Percentiles rank a stretch among this genome's conserved stretches.
phyloP scores from a whole-genome alignment of 2,329 filamentous ascomycete genomes.

The Fusarium sp. region DNA sequence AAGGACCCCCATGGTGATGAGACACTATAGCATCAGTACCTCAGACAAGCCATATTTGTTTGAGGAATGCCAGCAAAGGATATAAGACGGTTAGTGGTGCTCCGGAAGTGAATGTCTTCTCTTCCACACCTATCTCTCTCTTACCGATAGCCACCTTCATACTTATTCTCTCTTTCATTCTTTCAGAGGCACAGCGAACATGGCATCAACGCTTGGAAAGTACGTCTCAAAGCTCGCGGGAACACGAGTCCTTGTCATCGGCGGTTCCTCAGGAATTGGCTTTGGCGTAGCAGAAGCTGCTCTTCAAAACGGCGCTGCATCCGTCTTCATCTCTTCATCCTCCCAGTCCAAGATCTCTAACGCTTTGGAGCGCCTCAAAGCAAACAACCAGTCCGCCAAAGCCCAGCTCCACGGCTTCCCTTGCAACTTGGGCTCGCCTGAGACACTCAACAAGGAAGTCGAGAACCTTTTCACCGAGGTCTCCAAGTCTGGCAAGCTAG shows the following conservation, averaged over 20 bases:
- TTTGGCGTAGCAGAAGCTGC: conserved; percentile 43
- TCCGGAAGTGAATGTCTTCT: neutral
- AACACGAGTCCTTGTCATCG: conserved; percentile 44
- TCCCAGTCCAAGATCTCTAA: conserved; percentile 24
- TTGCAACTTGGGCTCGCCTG: conserved; percentile 30
- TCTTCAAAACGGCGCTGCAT: conserved; percentile 30
- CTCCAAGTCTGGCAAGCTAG: conserved; percentile 31
- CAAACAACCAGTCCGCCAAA: conserved; percentile 31
- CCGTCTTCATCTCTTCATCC: conserved; percentile 38
- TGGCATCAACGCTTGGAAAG: conserved; percentile 31
- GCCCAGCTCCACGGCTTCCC: conserved; percentile 35
- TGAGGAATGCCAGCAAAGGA: neutral
- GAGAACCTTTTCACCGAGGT: conserved; percentile 36
- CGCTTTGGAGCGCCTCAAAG: conserved; percentile 32
- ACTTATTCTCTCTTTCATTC: neutral
- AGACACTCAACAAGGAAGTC: conserved; percentile 28
- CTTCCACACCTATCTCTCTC: neutral
- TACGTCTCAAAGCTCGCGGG: conserved; percentile 43
- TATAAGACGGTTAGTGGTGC: conserved; percentile 15
- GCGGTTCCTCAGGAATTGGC: conserved; percentile 42
- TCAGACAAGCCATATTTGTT: conserved; percentile 30
- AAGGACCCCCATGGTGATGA: neutral
- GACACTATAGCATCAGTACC: conserved; percentile 1
- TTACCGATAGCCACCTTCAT: neutral
- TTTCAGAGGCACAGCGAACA: neutral